Conservation (phyloP, 257 asterid genomes). For the Nicotiana attenuata region DNA sequence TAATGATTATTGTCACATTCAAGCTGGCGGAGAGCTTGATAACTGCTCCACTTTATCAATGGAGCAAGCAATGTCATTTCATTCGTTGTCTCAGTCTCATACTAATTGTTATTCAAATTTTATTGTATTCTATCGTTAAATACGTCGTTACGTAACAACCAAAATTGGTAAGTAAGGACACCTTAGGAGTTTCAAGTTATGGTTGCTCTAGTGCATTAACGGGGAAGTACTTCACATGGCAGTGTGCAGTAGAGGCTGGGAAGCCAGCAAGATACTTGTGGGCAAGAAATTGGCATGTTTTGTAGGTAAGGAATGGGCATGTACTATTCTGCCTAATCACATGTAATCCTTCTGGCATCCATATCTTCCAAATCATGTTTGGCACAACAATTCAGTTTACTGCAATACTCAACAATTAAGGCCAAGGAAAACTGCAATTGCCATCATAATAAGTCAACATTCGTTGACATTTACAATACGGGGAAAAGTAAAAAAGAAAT, state of each 20-base stretch:
- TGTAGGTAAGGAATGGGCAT: neutral
- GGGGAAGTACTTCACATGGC: conserved; percentile 10
- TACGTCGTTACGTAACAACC: too few species aligned
- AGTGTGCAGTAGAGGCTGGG: neutral
- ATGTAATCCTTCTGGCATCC: conserved; percentile 11
- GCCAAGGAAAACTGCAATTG: neutral
- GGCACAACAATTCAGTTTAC: neutral
- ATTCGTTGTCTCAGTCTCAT: too few species aligned
- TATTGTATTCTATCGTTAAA: too few species aligned
- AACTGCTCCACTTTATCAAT: too few species aligned
- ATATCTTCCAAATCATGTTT: neutral
- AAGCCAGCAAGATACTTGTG: neutral
- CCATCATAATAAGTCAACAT: neutral
- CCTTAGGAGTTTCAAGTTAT: neutral
- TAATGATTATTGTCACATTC: too few species aligned
- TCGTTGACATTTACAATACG: conserved; percentile 1
- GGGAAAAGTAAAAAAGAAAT: neutral
- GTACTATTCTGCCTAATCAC: conserved; percentile 7
- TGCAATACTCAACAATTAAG: neutral
- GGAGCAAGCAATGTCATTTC: too few species aligned
- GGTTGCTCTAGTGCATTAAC: neutral
- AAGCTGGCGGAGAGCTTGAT: too few species aligned
- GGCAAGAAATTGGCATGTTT: conserved; percentile 12
- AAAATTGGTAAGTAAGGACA: neutral
- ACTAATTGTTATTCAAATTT: too few species aligned